These are phyloP conservation scores for Pulveroboletus sp. DNA, from an alignment of 768 basidiomycete genomes.

Conservation along the genomic window DNA sequence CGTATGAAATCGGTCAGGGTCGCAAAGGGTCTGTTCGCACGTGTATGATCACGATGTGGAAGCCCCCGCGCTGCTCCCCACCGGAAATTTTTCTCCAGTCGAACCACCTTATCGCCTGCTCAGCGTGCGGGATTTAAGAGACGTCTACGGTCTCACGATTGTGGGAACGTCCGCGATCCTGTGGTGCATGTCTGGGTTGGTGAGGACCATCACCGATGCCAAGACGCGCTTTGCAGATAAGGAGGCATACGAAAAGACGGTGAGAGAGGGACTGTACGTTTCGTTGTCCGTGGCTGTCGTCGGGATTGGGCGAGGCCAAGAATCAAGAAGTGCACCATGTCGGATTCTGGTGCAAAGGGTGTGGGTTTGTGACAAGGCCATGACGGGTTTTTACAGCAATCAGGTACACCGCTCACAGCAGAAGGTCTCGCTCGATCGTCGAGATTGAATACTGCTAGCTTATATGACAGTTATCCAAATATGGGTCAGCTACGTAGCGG, in stretches of 20 bases:
- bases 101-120: constrained; percentile 12
- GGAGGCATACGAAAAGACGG: constrained; percentile 37
- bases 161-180: constrained; percentile 26
- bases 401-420: not conserved
- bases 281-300: constrained; percentile 15
- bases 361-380: not conserved
- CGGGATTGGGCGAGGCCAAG: constrained; percentile 38
- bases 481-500: too few relatives aligned
- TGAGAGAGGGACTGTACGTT: constrained; percentile 15
- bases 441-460: not conserved
- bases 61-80: constrained; percentile 29
- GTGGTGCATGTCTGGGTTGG: constrained; percentile 61
- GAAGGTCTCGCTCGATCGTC: not conserved
- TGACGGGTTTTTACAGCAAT: not conserved
- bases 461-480: too few relatives aligned
- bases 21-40: constrained; percentile 10
- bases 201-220: constrained; percentile 36
- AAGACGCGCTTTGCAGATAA: constrained; percentile 54
- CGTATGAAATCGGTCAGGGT: constrained; percentile 49
- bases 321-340: constrained; percentile 25
- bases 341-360: not conserved
- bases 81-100: constrained; percentile 35
- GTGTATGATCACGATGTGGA: constrained; percentile 3
- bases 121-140: constrained; percentile 40
- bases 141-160: constrained; percentile 49